phyloP scores from a whole-genome alignment of 2,329 filamentous ascomycete species.

The Cytospora chrysosperma region DNA sequence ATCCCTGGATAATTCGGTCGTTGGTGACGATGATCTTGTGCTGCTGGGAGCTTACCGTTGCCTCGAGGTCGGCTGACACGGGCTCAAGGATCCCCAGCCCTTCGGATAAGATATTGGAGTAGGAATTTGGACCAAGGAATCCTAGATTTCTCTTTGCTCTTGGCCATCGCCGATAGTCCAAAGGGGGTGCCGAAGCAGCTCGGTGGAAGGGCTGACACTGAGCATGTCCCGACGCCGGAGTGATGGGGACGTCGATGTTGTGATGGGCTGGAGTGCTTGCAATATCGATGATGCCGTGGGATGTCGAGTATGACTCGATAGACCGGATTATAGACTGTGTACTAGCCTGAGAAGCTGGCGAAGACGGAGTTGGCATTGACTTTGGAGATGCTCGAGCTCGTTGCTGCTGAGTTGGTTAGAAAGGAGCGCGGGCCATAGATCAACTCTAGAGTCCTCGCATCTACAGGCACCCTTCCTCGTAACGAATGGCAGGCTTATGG shows the following conservation, averaged over 20 bases:
- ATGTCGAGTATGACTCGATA: constrained; percentile 26
- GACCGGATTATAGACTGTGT: constrained; percentile 25
- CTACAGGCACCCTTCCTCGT: background rate
- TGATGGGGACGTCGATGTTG: constrained; percentile 10
- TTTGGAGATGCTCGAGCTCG: constrained; percentile 6
- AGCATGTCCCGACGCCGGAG: constrained; percentile 20
- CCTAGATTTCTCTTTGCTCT: constrained; percentile 30
- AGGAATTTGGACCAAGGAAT: constrained; percentile 35
- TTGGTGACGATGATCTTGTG: constrained; percentile 31
- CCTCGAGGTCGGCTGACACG: constrained; percentile 29
- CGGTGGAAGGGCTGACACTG: constrained; percentile 30
- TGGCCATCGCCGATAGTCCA: constrained; percentile 27
- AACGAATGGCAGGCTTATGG: background rate
- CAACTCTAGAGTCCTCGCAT: background rate
- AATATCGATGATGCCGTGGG: background rate
- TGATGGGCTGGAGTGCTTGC: constrained; percentile 5
- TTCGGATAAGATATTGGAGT: constrained; percentile 34
- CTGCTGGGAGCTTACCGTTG: constrained; percentile 23
- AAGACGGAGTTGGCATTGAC: constrained; percentile 27
- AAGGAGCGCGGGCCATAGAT: background rate
- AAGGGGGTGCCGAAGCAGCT: constrained; percentile 33
- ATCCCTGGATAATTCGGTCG: constrained; percentile 34
- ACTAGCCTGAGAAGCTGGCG: constrained; percentile 27
- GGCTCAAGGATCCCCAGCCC: constrained; percentile 32
- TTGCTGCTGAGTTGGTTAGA: constrained; percentile 3